Evolutionary conservation across 345 rosid species (phyloP), one percentile per base, ranked within the genome.

Genomic region (Acer saccharum): DNA sequence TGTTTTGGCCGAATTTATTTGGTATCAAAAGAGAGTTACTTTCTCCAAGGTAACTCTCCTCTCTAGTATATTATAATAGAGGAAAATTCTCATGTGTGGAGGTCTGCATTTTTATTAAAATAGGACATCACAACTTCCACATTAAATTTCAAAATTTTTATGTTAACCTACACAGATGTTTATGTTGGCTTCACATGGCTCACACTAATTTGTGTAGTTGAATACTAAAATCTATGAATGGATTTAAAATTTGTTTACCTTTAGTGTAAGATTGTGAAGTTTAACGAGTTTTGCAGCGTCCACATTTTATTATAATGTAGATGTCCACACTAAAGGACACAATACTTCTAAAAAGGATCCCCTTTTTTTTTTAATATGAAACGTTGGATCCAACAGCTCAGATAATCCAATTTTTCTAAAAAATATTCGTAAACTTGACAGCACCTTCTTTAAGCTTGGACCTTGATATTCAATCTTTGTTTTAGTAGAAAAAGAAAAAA

Each of bases 1-100:
- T 79, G 98, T 96, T 79, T 83, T 96, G 41, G 93, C 94, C 27
- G 98, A 96, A 77, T 96, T 94, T 81, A 80, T 94, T 74, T 90
- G 93, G 87, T 96, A 82, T 57, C 68, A 75, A 67, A 96, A 92
- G 86, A 88, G 80, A 77, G 95, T 91, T 70, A 87, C 95, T 75
- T 87, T 91, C 83, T 69, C 84, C 64, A 94, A 92, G 98, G 99
- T 92, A 85, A 84, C 1, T 43, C 61, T 55, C 41, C 27, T 20
- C 16, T 27, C 32, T 14, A 12, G 12, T 41, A 18, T 29, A 55
- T 71, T 67, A 18, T 58, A 58, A 58, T n/a, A 20, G 5, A 58
- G 63, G 7, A n/a, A 58, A 58, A 58, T 60, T 60, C 23, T 60
- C 23, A 20, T 4, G 64, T 60, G 27, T 5, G 5, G 23, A 18